These are phyloP conservation scores for Stagonosporopsis tanaceti DNA, from an alignment of 2,329 filamentous ascomycete species.

Conservation along the genomic window DNA sequence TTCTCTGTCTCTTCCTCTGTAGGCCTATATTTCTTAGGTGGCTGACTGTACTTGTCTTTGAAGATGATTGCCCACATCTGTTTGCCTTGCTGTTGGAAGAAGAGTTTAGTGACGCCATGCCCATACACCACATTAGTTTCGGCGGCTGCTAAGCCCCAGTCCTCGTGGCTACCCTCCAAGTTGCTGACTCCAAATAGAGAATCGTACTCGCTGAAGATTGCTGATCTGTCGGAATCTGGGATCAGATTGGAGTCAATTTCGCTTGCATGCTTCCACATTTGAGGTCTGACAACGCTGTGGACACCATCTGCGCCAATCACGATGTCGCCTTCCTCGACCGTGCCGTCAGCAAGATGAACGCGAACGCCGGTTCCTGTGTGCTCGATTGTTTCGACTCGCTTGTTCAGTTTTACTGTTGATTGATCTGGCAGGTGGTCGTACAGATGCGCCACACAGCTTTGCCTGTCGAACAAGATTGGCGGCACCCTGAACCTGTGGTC, in stretches of 20 bases:
- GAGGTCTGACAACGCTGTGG: conserved; percentile 27
- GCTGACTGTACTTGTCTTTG: conserved; percentile 18
- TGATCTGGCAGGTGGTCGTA: conserved; percentile 32
- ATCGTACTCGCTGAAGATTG: conserved; percentile 13
- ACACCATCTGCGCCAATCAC: conserved; percentile 39
- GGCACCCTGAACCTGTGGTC: conserved; percentile 16
- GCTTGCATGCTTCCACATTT: conserved; percentile 36
- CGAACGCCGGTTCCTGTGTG: conserved; percentile 23
- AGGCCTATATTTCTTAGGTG: conserved; percentile 17
- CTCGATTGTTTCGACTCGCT: conserved; percentile 26
- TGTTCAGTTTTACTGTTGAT: conserved; percentile 23
- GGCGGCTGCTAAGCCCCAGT: conserved; percentile 38
- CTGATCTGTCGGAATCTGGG: conserved; percentile 21
- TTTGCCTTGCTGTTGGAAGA: conserved; percentile 32
- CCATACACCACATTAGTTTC: conserved; percentile 30
- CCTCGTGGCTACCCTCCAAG: conserved; percentile 13
- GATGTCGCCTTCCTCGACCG: conserved; percentile 28
- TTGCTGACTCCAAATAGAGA: conserved; percentile 26
- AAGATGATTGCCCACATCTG: conserved; percentile 23
- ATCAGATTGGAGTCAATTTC: conserved; percentile 14
- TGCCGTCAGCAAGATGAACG: conserved; percentile 26
- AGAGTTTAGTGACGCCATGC: conserved; percentile 36
- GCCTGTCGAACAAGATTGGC: conserved; percentile 27
- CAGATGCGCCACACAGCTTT: conserved; percentile 27
- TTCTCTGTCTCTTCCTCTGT: conserved; percentile 40